Evolutionary conservation across 441 rosid genomes (phyloP), one percentile per base, ranked within the genome.

Genomic region (Dalechampia spathulata): DNA sequence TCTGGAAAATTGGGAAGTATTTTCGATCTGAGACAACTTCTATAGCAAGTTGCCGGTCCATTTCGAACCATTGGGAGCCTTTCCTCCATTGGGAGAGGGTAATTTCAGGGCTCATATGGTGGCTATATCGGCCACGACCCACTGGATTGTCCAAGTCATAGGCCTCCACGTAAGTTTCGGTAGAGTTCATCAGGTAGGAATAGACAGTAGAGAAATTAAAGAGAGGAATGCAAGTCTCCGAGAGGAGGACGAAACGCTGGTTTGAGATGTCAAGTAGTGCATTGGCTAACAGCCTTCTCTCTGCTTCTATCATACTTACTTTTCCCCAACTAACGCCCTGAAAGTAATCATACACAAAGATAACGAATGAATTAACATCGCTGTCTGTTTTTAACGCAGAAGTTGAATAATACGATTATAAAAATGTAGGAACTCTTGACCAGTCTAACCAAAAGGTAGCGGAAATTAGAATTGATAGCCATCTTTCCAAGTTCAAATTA

Each of bases 141-240:
- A 79, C 93, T 0, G 79, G 70, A 39, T 78, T 77, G 0, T 51
- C 68, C 19, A 74, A 62, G 55, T 83, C 93, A 27, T 83, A 82
- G 52, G 73, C 67, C 54, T 88, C 79, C 11, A 91, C 86, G 49
- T 72, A 78, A 52, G 63, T 76, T 17, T 62, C 64, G 23, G 74
- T 58, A 11, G 96, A 78, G 65, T 73, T 74, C 20, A 71, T 65
- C 15, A 91, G 83, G 80, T 86, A 73, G 26, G 83, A 58, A 68
- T 91, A 91, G 71, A 82, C 32, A 1, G 87, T 86, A 47, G 93
- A 67, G 79, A 90, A 90, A 66, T 90, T 90, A 69, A 77, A 90
- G 21, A 90, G 76, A 41, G 98, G 96, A 71, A 91, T 86, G 85
- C 98, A 91, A 2, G 95, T 50, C 43, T 91, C 95, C 0, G 96